Evolutionary conservation across 805 yeast species (phyloP), one percentile per base, ranked within the genome.

Genomic region (Wickerhamomyces bovis): DNA sequence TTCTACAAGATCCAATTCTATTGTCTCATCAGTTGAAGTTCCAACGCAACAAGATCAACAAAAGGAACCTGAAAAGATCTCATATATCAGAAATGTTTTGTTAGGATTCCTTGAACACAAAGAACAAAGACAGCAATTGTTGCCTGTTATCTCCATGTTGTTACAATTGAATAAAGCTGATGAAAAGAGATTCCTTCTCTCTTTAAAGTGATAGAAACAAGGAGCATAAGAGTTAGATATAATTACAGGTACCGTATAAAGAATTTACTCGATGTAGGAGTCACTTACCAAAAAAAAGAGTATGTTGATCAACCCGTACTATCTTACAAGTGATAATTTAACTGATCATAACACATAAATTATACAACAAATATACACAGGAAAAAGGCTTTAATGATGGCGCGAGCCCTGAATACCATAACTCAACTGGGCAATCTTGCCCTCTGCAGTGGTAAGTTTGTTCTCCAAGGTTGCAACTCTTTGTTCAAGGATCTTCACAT

Each of bases 61-160:
- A 20, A 33, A 33, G 25, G 28, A 39, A 13, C 47, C 56, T 30
- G 69, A 66, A 22, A 84, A 80, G 55, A 72, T 83, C 19, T 87
- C 95, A 12, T 92, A 92, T 61, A 73, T 89, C 44, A 87, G 86
- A 63, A 94, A 94, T 61, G 97, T 92, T 3, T 65, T 92, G n/a
- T 68, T 92, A 2, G 97, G 97, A 2, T 94, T 85, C 62, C 66
- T 94, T 45, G 97, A 90, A 59, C 96, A 87, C 61, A 85, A 77
- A 58, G 99, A 92, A n/a, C 97, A 90, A 65, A 74, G 98, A 49
- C 80, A 74, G 25, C 88, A 83, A 62, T 72, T 92, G 39, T 68
- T 94, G 28, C 97, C 98, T 0, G 98, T 94, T 7, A 70, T 92
- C 21, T 77, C 90, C 42, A 81, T 87, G 53, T 65, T 92, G 44